These are phyloP conservation scores for Rhynchospora tenuis DNA, from an alignment of 176 grass and related monocot genomes.

Conservation along the genomic window DNA sequence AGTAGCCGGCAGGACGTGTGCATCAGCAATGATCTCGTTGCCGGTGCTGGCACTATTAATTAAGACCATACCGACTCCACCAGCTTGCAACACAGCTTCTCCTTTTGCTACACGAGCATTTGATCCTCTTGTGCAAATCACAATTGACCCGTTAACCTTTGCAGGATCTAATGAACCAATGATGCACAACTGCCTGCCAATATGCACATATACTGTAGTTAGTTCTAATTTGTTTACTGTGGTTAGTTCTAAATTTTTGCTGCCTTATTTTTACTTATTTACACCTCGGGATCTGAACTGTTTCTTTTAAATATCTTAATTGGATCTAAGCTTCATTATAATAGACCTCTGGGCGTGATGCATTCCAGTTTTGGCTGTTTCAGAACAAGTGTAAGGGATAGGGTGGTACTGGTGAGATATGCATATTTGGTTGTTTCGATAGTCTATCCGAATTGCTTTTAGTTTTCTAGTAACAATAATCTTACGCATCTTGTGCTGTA, in stretches of 20 bases:
- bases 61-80: slow-evolving; percentile 50
- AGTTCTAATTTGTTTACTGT: neutral
- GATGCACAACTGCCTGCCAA: slow-evolving; percentile 32
- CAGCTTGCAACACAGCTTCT: slow-evolving; percentile 33
- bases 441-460: too few relatives aligned
- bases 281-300: too few relatives aligned
- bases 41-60: slow-evolving; percentile 36
- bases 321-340: too few relatives aligned
- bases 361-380: too few relatives aligned
- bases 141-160: slow-evolving; percentile 52
- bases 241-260: neutral
- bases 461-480: neutral
- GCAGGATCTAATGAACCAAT: slow-evolving; percentile 35
- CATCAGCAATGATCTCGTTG: slow-evolving; percentile 33
- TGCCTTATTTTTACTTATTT: neutral
- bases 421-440: too few relatives aligned
- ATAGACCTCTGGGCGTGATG: too few relatives aligned
- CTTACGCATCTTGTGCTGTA: slow-evolving; percentile 32
- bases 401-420: too few relatives aligned
- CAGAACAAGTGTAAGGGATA: too few relatives aligned
- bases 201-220: neutral
- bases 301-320: neutral
- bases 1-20: slow-evolving; percentile 51
- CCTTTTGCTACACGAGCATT: slow-evolving; percentile 37
- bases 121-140: slow-evolving; percentile 46